phyloP scores from a whole-genome alignment of 176 grass and related monocot genomes.

The Oryza punctata region DNA sequence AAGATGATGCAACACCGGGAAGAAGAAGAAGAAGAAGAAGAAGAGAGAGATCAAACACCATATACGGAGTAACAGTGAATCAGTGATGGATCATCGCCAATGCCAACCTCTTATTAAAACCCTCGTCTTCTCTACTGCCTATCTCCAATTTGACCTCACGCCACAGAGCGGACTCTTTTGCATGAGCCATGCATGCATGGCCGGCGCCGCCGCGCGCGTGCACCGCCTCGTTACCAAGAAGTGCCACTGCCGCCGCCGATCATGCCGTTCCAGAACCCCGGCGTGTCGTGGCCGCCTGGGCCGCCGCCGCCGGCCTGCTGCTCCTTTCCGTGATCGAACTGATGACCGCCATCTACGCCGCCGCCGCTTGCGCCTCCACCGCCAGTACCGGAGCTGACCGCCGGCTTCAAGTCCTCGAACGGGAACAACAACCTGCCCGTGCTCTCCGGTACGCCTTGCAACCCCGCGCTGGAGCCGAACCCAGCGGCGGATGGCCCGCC shows the following conservation, averaged over 20 bases:
- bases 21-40: background rate
- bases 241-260: constrained; percentile 58
- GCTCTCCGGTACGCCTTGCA: constrained; percentile 59
- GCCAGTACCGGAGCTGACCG: constrained; percentile 28
- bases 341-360: constrained; percentile 37
- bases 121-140: constrained; percentile 29
- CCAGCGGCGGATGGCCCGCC: constrained; percentile 25
- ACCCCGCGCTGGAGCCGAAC: constrained; percentile 36
- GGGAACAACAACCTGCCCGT: constrained; percentile 70
- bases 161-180: background rate
- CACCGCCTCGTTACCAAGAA: constrained; percentile 51
- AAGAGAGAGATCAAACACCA: constrained; percentile 51
- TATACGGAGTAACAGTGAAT: constrained; percentile 25
- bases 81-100: constrained; percentile 20
- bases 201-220: constrained; percentile 24
- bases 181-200: constrained; percentile 51
- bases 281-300: constrained; percentile 38
- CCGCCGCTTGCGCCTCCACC: constrained; percentile 39
- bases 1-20: constrained; percentile 21
- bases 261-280: constrained; percentile 65
- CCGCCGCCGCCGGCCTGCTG: constrained; percentile 25
- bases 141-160: constrained; percentile 14
- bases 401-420: constrained; percentile 76
- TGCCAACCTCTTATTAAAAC: constrained; percentile 53
- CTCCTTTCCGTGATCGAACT: constrained; percentile 56